Percentiles rank a stretch among this genome's conserved stretches.
phyloP scores from a whole-genome alignment of 192 early-diverging fungal species.

The Coemansia reversa region DNA sequence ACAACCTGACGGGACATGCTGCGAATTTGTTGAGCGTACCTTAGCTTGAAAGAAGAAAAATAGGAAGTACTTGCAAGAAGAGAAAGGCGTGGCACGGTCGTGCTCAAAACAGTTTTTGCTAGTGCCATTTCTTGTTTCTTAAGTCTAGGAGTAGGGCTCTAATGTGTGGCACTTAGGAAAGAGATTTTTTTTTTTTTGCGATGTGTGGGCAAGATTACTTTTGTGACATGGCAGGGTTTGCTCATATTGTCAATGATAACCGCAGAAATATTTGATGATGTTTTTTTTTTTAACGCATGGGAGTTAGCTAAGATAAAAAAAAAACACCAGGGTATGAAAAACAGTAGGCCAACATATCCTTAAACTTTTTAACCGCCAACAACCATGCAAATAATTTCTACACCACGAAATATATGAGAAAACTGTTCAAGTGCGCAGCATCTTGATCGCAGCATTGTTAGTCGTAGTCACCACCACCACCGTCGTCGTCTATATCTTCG shows the following conservation, averaged over 20 bases:
- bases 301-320: too few relatives aligned
- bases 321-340: too few relatives aligned
- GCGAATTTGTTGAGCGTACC: slow-evolving; percentile 14
- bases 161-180: not conserved
- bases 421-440: not conserved
- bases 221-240: too few relatives aligned
- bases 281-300: too few relatives aligned
- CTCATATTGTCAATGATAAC: too few relatives aligned
- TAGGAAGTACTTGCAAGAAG: slow-evolving; percentile 4
- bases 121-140: not conserved
- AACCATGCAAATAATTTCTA: not conserved
- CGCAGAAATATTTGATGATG: too few relatives aligned
- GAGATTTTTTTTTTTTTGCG: not conserved
- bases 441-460: slow-evolving; percentile 6
- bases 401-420: not conserved
- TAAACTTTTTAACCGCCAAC: too few relatives aligned
- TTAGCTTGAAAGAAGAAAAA: slow-evolving; percentile 2
- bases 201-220: too few relatives aligned
- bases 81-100: not conserved
- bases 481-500: slow-evolving; percentile 52
- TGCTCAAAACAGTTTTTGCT: slow-evolving; percentile 6
- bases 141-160: not conserved
- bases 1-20: slow-evolving; percentile 52
- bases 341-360: too few relatives aligned
- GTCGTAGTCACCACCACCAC: slow-evolving; percentile 44